Conservation (phyloP, 495 filamentous ascomycete genomes). For the Penicillium robsamsonii region DNA sequence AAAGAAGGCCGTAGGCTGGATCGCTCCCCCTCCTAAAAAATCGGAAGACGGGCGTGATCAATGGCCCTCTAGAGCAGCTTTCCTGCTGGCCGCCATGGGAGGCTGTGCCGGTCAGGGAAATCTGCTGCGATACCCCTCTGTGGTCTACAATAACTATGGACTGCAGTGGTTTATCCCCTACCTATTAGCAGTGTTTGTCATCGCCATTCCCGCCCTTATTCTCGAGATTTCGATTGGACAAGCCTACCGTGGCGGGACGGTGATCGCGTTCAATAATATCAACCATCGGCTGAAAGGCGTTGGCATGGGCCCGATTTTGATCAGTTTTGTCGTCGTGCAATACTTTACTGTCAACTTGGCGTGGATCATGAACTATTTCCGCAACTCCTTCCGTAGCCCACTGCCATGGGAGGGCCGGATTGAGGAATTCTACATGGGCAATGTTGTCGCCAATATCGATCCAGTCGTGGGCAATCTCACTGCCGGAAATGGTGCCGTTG, state of each 20-base stretch:
- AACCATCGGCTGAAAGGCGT: conserved; percentile 36
- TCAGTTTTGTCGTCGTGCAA: conserved; percentile 37
- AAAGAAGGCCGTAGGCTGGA: conserved; percentile 16
- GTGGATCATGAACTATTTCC: conserved; percentile 46
- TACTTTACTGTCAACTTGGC: conserved; percentile 41
- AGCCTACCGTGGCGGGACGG: conserved; percentile 39
- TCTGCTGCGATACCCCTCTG: conserved; percentile 26
- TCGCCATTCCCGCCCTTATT: conserved; percentile 48
- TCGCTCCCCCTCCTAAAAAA: conserved; percentile 26
- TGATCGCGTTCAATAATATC: conserved; percentile 41
- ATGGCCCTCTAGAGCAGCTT: conserved; percentile 26
- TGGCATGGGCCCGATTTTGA: conserved; percentile 32
- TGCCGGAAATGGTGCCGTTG: conserved; percentile 15
- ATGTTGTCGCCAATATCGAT: conserved; percentile 31
- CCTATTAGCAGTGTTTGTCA: conserved; percentile 32
- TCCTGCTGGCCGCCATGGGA: conserved; percentile 28
- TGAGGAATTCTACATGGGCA: conserved; percentile 37
- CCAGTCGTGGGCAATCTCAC: conserved; percentile 25
- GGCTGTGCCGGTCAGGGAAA: conserved; percentile 30
- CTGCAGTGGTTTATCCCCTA: conserved; percentile 37
- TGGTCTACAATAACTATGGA: conserved; percentile 29
- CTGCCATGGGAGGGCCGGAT: conserved; percentile 36
- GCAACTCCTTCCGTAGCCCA: conserved; percentile 37
- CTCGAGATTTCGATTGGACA: conserved; percentile 42
- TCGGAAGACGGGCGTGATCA: conserved; percentile 29